These are phyloP conservation scores for Brassica nigra DNA, from an alignment of 345 rosid species.

Conservation along the genomic window DNA sequence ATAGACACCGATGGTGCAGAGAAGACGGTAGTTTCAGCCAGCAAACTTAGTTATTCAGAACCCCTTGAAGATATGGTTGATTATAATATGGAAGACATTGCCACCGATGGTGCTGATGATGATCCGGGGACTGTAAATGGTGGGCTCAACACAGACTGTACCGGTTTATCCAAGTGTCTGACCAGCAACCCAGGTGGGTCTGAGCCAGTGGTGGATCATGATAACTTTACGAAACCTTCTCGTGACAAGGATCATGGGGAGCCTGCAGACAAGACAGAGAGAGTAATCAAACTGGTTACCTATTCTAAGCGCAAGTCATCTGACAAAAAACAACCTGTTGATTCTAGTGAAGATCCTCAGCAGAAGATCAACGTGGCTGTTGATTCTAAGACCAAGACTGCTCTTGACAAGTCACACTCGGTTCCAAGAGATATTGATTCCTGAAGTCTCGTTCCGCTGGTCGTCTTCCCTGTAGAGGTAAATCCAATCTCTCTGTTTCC, in stretches of 20 bases:
- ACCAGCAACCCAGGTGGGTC: conserved; percentile 19
- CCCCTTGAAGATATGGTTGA: conserved; percentile 19
- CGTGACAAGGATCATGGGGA: conserved; percentile 12
- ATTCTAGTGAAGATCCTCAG: conserved; percentile 25
- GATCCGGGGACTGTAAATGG: conserved; percentile 14
- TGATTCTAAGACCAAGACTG: conserved; percentile 26
- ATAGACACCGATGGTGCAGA: conserved; percentile 12
- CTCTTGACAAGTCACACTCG: conserved; percentile 18
- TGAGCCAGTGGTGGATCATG: conserved; percentile 25
- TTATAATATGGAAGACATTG: conserved; percentile 1
- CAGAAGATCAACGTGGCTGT: conserved; percentile 16
- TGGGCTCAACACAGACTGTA: conserved; percentile 8
- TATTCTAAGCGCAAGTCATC: conserved; percentile 38
- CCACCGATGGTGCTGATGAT: conserved; percentile 2
- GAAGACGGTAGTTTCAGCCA: conserved; percentile 8
- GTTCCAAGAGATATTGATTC: conserved; percentile 19
- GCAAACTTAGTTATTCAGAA: conserved; percentile 10
- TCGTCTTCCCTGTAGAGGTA: conserved; percentile 11
- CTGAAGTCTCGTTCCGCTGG: not conserved
- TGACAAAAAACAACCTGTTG: conserved; percentile 29
- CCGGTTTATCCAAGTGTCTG: conserved; percentile 14
- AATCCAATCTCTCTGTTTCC: not conserved
- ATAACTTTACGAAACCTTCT: conserved; percentile 11
- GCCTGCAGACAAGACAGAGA: conserved; percentile 33
- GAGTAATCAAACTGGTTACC: conserved; percentile 40